Conservation (phyloP, 805 yeast species). For the Lachancea nothofagi region DNA sequence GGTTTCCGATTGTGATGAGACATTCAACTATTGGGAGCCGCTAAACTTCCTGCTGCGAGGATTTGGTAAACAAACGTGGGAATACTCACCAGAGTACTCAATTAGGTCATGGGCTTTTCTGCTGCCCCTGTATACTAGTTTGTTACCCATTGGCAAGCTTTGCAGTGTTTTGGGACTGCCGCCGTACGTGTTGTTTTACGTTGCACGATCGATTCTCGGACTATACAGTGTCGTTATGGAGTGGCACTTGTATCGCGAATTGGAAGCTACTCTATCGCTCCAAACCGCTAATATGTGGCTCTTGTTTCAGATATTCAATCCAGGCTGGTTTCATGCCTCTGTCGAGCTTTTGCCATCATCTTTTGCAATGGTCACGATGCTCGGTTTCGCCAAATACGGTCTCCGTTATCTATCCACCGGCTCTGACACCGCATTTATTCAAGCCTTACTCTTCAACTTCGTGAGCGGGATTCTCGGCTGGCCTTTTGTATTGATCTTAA, state of each 20-base stretch:
- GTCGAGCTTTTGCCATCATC: constrained; percentile 82
- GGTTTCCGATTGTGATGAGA: constrained; percentile 89
- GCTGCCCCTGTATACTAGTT: constrained; percentile 36
- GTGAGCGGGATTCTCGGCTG: constrained; percentile 83
- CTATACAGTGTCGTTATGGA: constrained; percentile 39
- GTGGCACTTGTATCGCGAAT: constrained; percentile 30
- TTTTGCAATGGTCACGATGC: constrained; percentile 52
- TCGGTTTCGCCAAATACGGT: constrained; percentile 28
- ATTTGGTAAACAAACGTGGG: constrained; percentile 95
- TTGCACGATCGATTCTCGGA: constrained; percentile 25
- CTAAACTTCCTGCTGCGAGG: constrained; percentile 69
- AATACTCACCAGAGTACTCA: constrained; percentile 84
- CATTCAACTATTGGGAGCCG: constrained; percentile 93
- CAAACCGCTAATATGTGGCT: constrained; percentile 54
- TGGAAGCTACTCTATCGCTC: constrained; percentile 19
- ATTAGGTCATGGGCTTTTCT: constrained; percentile 83
- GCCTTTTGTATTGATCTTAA: constrained; percentile 76
- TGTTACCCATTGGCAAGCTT: constrained; percentile 21
- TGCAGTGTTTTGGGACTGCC: constrained; percentile 27
- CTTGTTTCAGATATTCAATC: constrained; percentile 53
- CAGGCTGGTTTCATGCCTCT: constrained; percentile 88
- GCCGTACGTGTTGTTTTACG: constrained; percentile 23
- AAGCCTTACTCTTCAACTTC: constrained; percentile 26
- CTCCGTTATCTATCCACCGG: constrained; percentile 26
- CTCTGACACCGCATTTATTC: constrained; percentile 20